Evolutionary conservation across 768 basidiomycete genomes (phyloP).

Genomic region (Candolleomyces efflorescens): DNA sequence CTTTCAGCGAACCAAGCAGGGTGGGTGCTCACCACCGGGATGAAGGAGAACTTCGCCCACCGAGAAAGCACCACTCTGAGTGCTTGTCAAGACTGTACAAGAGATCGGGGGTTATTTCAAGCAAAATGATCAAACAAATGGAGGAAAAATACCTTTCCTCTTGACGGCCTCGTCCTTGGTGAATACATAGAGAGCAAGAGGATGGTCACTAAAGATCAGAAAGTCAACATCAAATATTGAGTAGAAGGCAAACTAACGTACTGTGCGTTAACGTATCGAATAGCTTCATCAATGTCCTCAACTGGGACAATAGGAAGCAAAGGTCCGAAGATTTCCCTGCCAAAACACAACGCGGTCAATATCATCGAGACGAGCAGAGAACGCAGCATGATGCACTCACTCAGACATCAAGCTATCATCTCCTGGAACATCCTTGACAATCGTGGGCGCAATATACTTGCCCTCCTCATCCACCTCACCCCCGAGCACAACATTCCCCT

Average conservation of each 20-base stretch:
- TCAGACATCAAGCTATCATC: slow-evolving; percentile 77
- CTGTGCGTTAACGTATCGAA: slow-evolving; percentile 62
- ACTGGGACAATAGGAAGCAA: slow-evolving; percentile 72
- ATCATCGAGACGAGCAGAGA: not conserved
- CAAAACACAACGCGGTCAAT: not conserved
- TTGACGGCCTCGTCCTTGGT: slow-evolving; percentile 55
- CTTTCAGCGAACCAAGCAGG: too few species aligned
- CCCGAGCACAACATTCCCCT: slow-evolving; percentile 62
- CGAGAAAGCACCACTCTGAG: slow-evolving; percentile 64
- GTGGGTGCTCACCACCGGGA: slow-evolving; percentile 39
- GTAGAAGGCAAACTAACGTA: slow-evolving; percentile 19
- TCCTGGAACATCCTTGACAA: slow-evolving; percentile 56
- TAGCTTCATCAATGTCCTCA: slow-evolving; percentile 64
- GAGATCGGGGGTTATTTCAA: not conserved
- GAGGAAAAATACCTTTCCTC: slow-evolving; percentile 44
- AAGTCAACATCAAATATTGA: not conserved
- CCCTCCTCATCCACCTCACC: slow-evolving; percentile 55
- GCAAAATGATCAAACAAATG: not conserved
- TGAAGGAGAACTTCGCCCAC: slow-evolving; percentile 73
- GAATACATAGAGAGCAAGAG: slow-evolving; percentile 78
- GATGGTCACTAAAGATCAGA: slow-evolving; percentile 49
- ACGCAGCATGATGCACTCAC: slow-evolving; percentile 33
- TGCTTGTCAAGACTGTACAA: slow-evolving; percentile 57
- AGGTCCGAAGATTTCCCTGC: slow-evolving; percentile 83
- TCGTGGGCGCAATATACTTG: slow-evolving; percentile 67